Evolutionary conservation across 1,139 yeast genomes (phyloP).

Genomic region (Diutina mesorugosa): DNA sequence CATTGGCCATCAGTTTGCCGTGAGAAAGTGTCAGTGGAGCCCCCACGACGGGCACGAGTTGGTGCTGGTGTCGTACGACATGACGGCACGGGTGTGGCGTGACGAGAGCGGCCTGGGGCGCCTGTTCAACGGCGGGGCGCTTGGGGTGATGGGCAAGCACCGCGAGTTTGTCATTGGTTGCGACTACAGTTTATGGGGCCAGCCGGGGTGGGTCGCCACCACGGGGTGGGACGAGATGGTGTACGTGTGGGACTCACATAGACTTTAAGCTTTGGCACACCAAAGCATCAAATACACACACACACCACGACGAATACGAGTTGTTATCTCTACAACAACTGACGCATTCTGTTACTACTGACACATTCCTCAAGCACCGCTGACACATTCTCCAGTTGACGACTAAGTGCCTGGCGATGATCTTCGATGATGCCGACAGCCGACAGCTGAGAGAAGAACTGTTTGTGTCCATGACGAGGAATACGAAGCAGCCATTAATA

Average conservation of each 20-base stretch:
- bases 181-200: conserved; percentile 95
- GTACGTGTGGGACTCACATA: conserved; percentile 57
- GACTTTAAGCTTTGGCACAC: neutral
- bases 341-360: neutral
- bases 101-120: conserved; percentile 43
- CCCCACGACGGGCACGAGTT: conserved; percentile 71
- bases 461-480: too few relatives aligned
- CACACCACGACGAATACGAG: neutral
- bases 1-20: conserved; percentile 83
- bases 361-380: too few relatives aligned
- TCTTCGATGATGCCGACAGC: neutral
- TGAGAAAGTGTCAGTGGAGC: conserved; percentile 73
- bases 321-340: neutral
- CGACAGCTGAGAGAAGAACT: neutral
- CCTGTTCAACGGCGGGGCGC: conserved; percentile 24
- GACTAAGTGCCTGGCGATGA: neutral
- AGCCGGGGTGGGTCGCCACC: conserved; percentile 90
- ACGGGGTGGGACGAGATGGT: conserved; percentile 97
- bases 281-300: neutral
- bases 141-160: conserved; percentile 55
- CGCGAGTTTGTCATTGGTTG: conserved; percentile 89
- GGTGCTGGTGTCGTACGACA: conserved; percentile 76
- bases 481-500: too few relatives aligned
- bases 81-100: conserved; percentile 81
- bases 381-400: neutral